Conservation (phyloP, 352 stramenopile genomes). For the Pythium dissotocum region DNA sequence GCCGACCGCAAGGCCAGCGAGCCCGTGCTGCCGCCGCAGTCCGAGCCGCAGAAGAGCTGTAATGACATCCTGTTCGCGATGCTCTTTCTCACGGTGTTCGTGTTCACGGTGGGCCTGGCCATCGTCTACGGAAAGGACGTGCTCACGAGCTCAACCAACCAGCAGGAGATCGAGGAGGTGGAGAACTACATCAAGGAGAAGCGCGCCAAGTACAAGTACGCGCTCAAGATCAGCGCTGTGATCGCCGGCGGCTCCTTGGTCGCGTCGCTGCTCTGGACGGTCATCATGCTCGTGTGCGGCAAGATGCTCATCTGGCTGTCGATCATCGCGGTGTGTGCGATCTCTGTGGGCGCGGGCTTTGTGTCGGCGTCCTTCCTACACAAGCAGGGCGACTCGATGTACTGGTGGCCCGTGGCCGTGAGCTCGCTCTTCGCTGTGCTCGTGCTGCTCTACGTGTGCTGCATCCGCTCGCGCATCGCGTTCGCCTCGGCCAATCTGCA, state of each 20-base stretch:
- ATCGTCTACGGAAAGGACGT: conserved; percentile 65
- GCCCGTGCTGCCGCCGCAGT: conserved; percentile 31
- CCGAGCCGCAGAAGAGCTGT: conserved; percentile 48
- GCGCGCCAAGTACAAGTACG: conserved; percentile 60
- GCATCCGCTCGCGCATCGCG: conserved; percentile 49
- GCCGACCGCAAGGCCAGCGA: conserved; percentile 19
- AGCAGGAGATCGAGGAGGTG: conserved; percentile 47
- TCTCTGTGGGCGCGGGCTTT: conserved; percentile 43
- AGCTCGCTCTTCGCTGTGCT: conserved; percentile 42
- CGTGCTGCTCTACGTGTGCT: conserved; percentile 57
- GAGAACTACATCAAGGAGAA: conserved; percentile 53
- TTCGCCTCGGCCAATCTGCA: conserved; percentile 87
- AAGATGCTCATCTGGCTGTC: conserved; percentile 73
- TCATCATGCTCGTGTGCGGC: conserved; percentile 52
- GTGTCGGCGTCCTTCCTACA: conserved; percentile 42
- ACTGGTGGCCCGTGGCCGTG: conserved; percentile 54
- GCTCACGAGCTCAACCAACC: conserved; percentile 22
- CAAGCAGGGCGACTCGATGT: conserved; percentile 38
- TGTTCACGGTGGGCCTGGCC: conserved; percentile 38
- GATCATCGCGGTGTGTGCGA: conserved; percentile 37
- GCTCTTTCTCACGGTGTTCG: conserved; percentile 43
- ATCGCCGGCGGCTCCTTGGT: conserved; percentile 45
- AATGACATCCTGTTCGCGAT: conserved; percentile 78
- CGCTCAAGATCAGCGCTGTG: conserved; percentile 42
- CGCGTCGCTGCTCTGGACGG: conserved; percentile 49